A percentile compares a stretch with the other conserved stretches of the same genome.
Evolutionary conservation across 2,329 filamentous ascomycete genomes (phyloP).

Genomic region (Huntiella bhutanensis): DNA sequence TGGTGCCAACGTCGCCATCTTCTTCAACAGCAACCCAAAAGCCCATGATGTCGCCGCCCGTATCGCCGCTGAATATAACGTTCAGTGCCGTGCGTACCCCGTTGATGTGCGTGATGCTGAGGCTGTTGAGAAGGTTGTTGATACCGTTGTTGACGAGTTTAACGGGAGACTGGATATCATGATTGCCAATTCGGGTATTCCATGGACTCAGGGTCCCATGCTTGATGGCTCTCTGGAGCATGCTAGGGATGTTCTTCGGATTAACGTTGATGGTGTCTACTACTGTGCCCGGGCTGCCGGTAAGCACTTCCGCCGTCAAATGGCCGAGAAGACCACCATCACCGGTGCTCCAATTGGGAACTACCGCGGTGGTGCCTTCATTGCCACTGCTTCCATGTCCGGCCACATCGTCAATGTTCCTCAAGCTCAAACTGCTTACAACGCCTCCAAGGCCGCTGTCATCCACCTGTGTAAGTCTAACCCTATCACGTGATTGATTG

Average conservation of each 20-base stretch:
- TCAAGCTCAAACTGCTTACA: constrained; percentile 56
- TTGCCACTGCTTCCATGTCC: constrained; percentile 62
- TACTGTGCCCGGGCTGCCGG: constrained; percentile 58
- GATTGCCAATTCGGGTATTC: constrained; percentile 38
- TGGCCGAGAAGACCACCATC: constrained; percentile 42
- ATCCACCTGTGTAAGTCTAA: constrained; percentile 32
- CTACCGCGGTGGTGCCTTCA: constrained; percentile 49
- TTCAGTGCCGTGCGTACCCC: constrained; percentile 47
- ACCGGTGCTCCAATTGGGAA: constrained; percentile 42
- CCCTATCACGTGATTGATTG: background rate
- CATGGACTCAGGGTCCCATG: constrained; percentile 51
- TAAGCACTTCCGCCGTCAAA: constrained; percentile 50
- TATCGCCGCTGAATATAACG: constrained; percentile 23
- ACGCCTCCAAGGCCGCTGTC: constrained; percentile 49
- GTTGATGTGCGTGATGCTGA: constrained; percentile 26
- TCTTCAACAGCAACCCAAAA: constrained; percentile 18
- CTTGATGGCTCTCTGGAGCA: constrained; percentile 44
- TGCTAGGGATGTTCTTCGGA: constrained; percentile 47
- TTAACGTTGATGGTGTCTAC: constrained; percentile 60
- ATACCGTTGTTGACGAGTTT: constrained; percentile 4
- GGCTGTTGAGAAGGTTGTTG: constrained; percentile 25
- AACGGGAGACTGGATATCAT: constrained; percentile 29
- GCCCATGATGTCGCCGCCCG: constrained; percentile 15
- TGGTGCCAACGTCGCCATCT: constrained; percentile 18
- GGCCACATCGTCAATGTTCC: constrained; percentile 63